Base-by-base conservation (phyloP, 208 protist genomes). In the Sergeia podlipaevii region DNA sequence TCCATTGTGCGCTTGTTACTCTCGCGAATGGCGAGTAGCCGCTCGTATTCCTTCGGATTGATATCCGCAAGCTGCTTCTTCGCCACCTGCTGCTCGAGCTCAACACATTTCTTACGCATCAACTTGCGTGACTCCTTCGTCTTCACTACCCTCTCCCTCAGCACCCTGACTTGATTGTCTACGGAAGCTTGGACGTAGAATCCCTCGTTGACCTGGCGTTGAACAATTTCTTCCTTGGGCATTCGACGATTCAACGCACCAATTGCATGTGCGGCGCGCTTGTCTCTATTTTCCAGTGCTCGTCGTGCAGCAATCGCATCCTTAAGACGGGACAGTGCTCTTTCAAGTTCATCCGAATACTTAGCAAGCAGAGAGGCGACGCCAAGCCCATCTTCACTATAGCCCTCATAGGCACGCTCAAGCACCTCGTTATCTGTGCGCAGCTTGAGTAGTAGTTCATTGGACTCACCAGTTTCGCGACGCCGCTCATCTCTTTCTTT, bases 221-320 rank as follows among this genome's bases (percentile, higher is more conserved):
- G 45, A 47, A 71, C 32, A 39, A 80, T 43, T 48, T 89, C 74
- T 3, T 57, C 54, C 4, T 39, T 20, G 0, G 77, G 65, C 52
- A 73, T 70, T 8, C 62, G 33, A 8, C 75, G 74, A 34, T 77
- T 48, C 3, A 79, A 60, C 50, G 77, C 70, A 33, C 85, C 57
- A 39, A 89, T 78, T 7, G 75, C 74, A 46, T 91, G 76, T 0
- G 77, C 76, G 2, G 74, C 70, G 15, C 77, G 70, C 64, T 86
- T 82, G 37, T 90, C 67, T 21, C 83, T 72, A 28, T 71, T 60
- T 26, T 66, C 41, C 17, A 93, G 59, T 18, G 65, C 65, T 29
- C 75, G 68, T 15, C 63, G 71, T 13, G 45, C 52, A 41, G 65
- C 57, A 37, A 62, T 65, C 37, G 74, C 23, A 51, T 84, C 69